Conservation (phyloP, 441 rosid species). For the Brassica hybrid region DNA sequence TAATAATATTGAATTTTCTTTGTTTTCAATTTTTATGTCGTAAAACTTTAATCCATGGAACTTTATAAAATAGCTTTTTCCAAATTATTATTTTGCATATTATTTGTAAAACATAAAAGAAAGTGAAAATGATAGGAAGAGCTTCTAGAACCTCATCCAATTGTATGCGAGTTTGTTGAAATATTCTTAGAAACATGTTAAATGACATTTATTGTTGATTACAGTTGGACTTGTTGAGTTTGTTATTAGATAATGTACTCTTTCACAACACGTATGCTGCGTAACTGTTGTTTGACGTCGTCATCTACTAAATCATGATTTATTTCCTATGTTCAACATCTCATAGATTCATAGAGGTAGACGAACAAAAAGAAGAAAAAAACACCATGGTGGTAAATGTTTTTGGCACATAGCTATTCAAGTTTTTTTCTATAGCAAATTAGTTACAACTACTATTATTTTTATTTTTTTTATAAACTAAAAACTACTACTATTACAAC, state of each 20-base stretch:
- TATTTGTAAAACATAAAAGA: neutral
- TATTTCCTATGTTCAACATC: neutral
- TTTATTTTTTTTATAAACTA: no score
- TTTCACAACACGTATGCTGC: slow-evolving; percentile 1
- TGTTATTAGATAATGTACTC: neutral
- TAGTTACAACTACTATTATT: slow-evolving; percentile 6
- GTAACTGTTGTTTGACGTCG: slow-evolving; percentile 20
- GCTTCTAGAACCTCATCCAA: neutral
- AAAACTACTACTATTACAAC: no score
- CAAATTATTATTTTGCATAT: neutral
- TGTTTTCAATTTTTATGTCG: neutral
- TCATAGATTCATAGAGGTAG: neutral
- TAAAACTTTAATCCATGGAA: neutral
- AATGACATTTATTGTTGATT: slow-evolving; percentile 17
- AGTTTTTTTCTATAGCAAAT: neutral
- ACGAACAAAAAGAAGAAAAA: neutral
- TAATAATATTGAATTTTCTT: neutral
- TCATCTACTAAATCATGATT: slow-evolving; percentile 13
- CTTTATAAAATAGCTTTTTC: neutral
- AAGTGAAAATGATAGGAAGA: neutral
- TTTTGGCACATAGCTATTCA: slow-evolving; percentile 24
- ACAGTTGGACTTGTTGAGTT: neutral
- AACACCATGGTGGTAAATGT: neutral
- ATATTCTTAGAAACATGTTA: neutral
- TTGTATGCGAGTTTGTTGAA: neutral